Base-by-base conservation (phyloP, 495 filamentous ascomycete species). In the Penicillium lividum region DNA sequence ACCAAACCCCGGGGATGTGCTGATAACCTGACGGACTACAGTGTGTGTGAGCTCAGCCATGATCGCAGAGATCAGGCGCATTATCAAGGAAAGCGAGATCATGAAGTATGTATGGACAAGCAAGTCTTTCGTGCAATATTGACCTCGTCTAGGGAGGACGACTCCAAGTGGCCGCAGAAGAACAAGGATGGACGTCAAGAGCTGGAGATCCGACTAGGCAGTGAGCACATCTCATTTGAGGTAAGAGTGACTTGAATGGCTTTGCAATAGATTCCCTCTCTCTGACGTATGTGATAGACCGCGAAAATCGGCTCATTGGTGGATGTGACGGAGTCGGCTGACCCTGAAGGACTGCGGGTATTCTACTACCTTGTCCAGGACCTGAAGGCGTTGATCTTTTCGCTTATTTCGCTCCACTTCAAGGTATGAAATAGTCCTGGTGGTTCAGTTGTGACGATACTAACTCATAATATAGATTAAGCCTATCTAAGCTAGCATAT, bases 291-390 rank as follows among this genome's bases (percentile, higher is more conserved):
- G n/a, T 43, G 11, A 29, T 65, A 97, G 93, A 99, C 95, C 15
- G 95, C 95, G 25, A 99, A 99, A 75, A 98, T 99, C 63, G 95
- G 95, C 54, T 98, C 94, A 13, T 78, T 99, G 45, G 92, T 94
- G 65, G 95, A 99, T 69, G 93, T 99, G 47, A 93, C 91, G 43
- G 95, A 97, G 61, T 97, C 93, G 4, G 87, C 88, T 22, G 95
- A 99, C 69, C 95, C 95, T 9, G 95, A 99, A 73, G 95, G 95
- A 33, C 83, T 99, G 13, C 85, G 95, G 11, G 95, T 99, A n/a
- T 99, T 99, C 73, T 98, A 99, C 80, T 99, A 99, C 68, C 89
- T 99, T 0, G 93, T 98, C 5, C 95, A 98, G 70, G 95, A 99
- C 67, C 79, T 99, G 48, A 98, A 98, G 77, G 94, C 94, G 13